Evolutionary conservation across 345 rosid genomes (phyloP).

Genomic region (Microcos paniculata): DNA sequence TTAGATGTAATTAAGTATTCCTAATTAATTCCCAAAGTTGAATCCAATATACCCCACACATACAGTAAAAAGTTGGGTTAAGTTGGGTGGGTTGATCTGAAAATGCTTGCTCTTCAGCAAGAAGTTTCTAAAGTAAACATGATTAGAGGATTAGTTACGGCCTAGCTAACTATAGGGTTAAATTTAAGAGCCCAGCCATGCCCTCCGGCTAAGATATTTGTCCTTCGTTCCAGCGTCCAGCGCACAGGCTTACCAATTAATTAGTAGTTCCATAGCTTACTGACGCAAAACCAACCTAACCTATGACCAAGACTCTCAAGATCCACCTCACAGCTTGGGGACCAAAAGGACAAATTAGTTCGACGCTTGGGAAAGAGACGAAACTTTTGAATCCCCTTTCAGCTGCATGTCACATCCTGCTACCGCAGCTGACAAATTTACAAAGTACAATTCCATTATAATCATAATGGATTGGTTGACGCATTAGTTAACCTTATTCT

Average conservation of each 20-base stretch:
- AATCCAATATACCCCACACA: background rate
- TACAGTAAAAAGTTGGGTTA: background rate
- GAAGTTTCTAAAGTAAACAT: background rate
- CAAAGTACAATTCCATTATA: background rate
- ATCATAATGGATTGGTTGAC: background rate
- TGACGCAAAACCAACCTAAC: background rate
- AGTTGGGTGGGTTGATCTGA: background rate
- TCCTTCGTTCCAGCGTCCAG: no score
- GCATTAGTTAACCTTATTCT: background rate
- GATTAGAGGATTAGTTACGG: background rate
- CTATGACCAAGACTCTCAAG: background rate
- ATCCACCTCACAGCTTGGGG: background rate
- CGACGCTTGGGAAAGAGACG: background rate
- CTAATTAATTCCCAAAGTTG: no score
- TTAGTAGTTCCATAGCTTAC: background rate
- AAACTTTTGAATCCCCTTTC: background rate
- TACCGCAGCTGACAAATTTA: background rate
- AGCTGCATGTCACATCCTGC: background rate
- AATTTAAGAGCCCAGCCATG: no score
- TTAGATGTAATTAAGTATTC: no score
- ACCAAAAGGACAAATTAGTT: background rate
- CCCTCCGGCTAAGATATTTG: no score
- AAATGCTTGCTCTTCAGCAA: background rate
- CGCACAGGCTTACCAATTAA: background rate
- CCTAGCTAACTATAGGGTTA: no score